These are phyloP conservation scores for Typha latifolia DNA, from an alignment of 176 grass and related monocot genomes.

Conservation along the genomic window DNA sequence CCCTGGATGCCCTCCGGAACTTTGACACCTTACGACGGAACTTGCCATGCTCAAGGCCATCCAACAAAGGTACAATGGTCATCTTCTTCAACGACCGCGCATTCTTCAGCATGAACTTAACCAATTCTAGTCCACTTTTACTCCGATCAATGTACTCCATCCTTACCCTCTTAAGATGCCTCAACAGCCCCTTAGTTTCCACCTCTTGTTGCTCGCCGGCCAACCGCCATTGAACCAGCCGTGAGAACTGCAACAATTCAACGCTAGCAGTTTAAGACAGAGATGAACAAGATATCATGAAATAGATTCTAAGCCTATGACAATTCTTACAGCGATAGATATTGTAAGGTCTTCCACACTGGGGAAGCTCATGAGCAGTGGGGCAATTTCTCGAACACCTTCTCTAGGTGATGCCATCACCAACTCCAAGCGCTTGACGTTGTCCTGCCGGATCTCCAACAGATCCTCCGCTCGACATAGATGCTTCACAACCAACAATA, in stretches of 20 bases:
- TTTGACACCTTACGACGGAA: neutral
- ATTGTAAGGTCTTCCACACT: conserved; percentile 38
- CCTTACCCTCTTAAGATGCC: conserved; percentile 28
- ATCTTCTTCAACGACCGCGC: neutral
- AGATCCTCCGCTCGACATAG: conserved; percentile 21
- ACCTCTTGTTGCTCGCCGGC: conserved; percentile 6
- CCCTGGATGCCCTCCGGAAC: neutral
- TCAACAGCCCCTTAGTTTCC: conserved; percentile 15
- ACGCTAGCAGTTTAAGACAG: neutral
- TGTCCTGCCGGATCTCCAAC: conserved; percentile 18
- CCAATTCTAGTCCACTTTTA: neutral
- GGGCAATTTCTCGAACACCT: conserved; percentile 32
- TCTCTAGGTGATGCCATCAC: conserved; percentile 39
- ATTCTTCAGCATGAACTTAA: conserved; percentile 5
- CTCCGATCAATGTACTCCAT: conserved; percentile 1
- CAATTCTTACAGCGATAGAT: conserved; percentile 36
- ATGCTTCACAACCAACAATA: conserved; percentile 26
- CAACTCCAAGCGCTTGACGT: conserved; percentile 30
- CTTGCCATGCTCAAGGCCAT: conserved; percentile 2
- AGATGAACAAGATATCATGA: neutral
- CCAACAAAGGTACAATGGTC: conserved; percentile 4
- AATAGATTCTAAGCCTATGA: neutral
- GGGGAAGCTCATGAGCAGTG: conserved; percentile 32
- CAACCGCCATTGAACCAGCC: conserved; percentile 25
- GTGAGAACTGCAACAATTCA: conserved; percentile 29